Evolutionary conservation across 2,329 filamentous ascomycete species (phyloP).

Genomic region (Zarea fungicola): DNA sequence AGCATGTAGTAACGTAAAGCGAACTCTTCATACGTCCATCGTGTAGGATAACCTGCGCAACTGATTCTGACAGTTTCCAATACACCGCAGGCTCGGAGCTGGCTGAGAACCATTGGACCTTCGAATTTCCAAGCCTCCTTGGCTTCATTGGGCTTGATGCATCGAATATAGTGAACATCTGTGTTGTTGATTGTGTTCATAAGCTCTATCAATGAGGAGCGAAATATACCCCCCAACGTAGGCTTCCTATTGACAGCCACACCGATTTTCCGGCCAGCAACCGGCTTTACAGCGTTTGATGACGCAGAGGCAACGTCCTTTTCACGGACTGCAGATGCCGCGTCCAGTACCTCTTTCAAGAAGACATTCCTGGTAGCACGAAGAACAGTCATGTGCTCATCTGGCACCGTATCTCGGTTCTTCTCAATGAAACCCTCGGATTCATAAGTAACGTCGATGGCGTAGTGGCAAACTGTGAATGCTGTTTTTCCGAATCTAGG

Average conservation of each 20-base stretch:
- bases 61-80: constrained; percentile 97
- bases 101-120: constrained; percentile 96
- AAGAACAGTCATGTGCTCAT: constrained; percentile 94
- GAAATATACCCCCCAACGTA: constrained; percentile 96
- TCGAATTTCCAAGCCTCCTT: constrained; percentile 98
- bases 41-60: constrained; percentile 91
- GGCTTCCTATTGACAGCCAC: constrained; percentile 94
- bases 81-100: constrained; percentile 96
- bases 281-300: constrained; percentile 70
- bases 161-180: constrained; percentile 97
- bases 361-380: constrained; percentile 80
- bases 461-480: constrained; percentile 98
- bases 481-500: constrained; percentile 94
- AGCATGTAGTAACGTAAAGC: constrained; percentile 98
- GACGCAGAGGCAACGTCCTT: constrained; percentile 68
- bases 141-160: constrained; percentile 97
- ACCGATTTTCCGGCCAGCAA: constrained; percentile 78
- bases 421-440: constrained; percentile 99
- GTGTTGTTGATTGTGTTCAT: constrained; percentile 98
- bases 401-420: constrained; percentile 96
- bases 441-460: constrained; percentile 95
- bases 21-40: constrained; percentile 99
- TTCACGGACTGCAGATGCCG: constrained; percentile 80
- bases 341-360: constrained; percentile 76
- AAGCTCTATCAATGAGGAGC: constrained; percentile 93